Evolutionary conservation across 768 basidiomycete genomes (phyloP), one percentile per base, ranked within the genome.

Genomic region (Leccinum obscurum): DNA sequence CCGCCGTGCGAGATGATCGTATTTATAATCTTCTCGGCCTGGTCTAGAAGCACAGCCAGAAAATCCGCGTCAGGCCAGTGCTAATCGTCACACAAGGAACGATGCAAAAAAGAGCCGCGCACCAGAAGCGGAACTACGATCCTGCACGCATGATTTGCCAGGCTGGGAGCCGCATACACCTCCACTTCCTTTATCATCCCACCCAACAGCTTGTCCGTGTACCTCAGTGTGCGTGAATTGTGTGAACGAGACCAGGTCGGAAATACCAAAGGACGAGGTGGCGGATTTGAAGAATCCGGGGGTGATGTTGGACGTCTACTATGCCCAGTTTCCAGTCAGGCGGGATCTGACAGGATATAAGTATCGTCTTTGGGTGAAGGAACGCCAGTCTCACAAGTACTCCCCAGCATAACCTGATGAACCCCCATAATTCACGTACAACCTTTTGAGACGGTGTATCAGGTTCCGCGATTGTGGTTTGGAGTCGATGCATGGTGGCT

Each of bases 51-150:
- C 0, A 90, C 82, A 88, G 89, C 55, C 50, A 9, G 30, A 32
- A 32, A 32, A 9, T 0, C 30, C 30, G 9, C 30, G 30, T 32
- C 30, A 32, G 30, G 30, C 30, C 30, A 10, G 2, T 28, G 15
- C 15, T 1, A 13, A 22, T 24, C 20, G 4, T 20, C 44, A 46
- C 44, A 46, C 9, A n/a, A 44, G 9, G 20, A 20, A 20, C 15
- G 3, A 46, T 10, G 44, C 11, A 17, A 14, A 8, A 1, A 22
- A 39, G 14, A 20, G n/a, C 28, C n/a, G 58, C 84, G 64, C 60
- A 89, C 89, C 71, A 91, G 70, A 50, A 92, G 76, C 1, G 88
- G 87, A 1, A 79, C 74, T 22, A 77, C 77, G 64, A 93, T 92
- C 62, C 78, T 81, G 9, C 83, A 79, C 0, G 85, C 26, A 26